A percentile compares a stretch with the other conserved stretches of the same genome.
Conservation (phyloP, 2,329 filamentous ascomycete species). For the Fusarium napiforme region DNA sequence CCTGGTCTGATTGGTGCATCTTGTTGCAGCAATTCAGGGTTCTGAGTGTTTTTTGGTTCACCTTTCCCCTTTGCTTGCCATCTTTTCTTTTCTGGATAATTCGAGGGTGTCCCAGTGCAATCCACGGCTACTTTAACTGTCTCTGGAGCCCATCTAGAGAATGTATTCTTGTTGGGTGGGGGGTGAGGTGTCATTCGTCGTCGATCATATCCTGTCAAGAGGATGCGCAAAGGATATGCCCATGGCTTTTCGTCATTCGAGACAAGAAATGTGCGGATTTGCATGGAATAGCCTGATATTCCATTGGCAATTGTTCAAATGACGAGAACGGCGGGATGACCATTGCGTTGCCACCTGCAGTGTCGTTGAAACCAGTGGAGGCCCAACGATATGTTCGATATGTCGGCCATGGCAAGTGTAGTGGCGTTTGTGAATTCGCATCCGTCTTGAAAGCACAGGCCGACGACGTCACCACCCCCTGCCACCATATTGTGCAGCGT, state of each 20-base stretch:
- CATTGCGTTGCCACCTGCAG: conserved; percentile 1
- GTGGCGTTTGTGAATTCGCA: conserved; percentile 34
- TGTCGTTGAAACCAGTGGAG: conserved; percentile 8
- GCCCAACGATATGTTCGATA: conserved; percentile 9
- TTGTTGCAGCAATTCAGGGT: conserved; percentile 26
- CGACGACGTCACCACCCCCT: conserved; percentile 36
- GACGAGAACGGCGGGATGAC: background rate
- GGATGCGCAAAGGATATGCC: conserved; percentile 16
- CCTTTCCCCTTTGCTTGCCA: conserved; percentile 12
- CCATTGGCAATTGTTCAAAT: background rate
- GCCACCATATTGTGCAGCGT: conserved; percentile 15
- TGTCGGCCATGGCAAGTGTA: conserved; percentile 13
- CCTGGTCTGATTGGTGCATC: conserved; percentile 34
- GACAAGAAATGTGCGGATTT: conserved; percentile 7
- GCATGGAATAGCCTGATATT: conserved; percentile 3
- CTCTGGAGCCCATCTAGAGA: conserved; percentile 13
- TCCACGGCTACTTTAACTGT: conserved; percentile 7
- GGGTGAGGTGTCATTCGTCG: conserved; percentile 32
- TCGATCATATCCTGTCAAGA: conserved; percentile 37
- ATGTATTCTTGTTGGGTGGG: conserved; percentile 27
- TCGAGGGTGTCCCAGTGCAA: conserved; percentile 5
- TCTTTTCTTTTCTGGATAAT: conserved; percentile 29
- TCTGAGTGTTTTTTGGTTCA: conserved; percentile 29
- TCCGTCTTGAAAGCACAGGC: conserved; percentile 25
- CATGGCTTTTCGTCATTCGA: conserved; percentile 23